phyloP scores from a whole-genome alignment of 2,329 filamentous ascomycete genomes.

The Pseudofabraea citricarpa region DNA sequence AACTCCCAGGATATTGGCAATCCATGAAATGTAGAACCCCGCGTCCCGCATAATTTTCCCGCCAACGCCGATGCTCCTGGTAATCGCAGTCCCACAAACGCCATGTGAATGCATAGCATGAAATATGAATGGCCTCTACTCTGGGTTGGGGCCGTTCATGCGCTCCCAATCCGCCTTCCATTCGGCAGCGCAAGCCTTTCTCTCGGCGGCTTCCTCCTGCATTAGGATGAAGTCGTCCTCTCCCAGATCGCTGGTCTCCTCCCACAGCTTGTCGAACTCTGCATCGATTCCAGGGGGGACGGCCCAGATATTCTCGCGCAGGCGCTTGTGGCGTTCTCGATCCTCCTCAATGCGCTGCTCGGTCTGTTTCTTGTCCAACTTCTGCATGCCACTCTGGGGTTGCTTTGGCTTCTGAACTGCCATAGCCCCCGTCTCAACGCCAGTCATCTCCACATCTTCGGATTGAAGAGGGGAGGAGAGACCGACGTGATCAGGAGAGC shows the following conservation, averaged over 20 bases:
- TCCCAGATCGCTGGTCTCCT: constrained; percentile 79
- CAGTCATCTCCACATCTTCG: constrained; percentile 18
- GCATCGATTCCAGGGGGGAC: constrained; percentile 53
- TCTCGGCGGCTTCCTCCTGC: constrained; percentile 59
- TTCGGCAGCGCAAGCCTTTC: constrained; percentile 15
- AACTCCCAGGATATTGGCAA: too few species aligned
- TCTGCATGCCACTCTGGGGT: constrained; percentile 13
- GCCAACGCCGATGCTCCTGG: background rate
- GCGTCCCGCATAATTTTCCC: too few species aligned
- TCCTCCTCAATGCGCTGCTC: constrained; percentile 98
- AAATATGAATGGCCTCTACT: too few species aligned
- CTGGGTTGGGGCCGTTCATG: background rate
- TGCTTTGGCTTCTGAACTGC: constrained; percentile 1
- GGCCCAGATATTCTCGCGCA: constrained; percentile 91
- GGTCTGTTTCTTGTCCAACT: constrained; percentile 79
- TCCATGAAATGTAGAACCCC: background rate
- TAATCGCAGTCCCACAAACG: too few species aligned
- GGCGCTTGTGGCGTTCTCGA: constrained; percentile 85
- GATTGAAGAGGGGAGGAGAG: constrained; percentile 16
- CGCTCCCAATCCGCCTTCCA: constrained; percentile 21
- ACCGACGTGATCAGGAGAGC: constrained; percentile 15
- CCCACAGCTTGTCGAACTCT: constrained; percentile 80
- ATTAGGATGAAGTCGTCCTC: constrained; percentile 80
- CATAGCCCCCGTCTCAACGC: constrained; percentile 15
- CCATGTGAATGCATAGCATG: background rate